Conservation (phyloP, 1,139 yeast species). For the Sugiyamaella neomexicana region DNA sequence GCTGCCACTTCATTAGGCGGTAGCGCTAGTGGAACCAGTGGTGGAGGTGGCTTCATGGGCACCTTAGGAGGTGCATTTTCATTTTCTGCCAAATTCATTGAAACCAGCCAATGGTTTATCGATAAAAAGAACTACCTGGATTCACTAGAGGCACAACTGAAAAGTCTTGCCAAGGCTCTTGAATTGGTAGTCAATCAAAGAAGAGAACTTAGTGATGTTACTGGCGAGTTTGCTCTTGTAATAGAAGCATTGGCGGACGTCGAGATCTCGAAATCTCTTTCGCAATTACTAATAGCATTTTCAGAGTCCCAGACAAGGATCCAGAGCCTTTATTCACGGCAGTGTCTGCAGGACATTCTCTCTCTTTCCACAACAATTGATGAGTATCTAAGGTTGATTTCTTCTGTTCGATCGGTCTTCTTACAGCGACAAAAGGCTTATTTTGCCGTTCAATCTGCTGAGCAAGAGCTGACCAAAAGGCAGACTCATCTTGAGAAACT, state of each 20-base stretch:
- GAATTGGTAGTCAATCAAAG: slow-evolving; percentile 77
- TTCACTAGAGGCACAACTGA: slow-evolving; percentile 69
- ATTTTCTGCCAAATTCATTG: slow-evolving; percentile 59
- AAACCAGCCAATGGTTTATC: slow-evolving; percentile 75
- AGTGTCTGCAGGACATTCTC: slow-evolving; percentile 80
- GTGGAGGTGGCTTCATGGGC: slow-evolving; percentile 59
- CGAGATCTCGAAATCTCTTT: slow-evolving; percentile 70
- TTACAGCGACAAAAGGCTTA: slow-evolving; percentile 74
- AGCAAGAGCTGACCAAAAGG: slow-evolving; percentile 50
- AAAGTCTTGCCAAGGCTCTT: slow-evolving; percentile 65
- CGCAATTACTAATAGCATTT: slow-evolving; percentile 62
- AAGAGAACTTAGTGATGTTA: slow-evolving; percentile 63
- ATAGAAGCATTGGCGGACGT: slow-evolving; percentile 63
- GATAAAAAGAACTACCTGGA: slow-evolving; percentile 71
- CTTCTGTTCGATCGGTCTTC: slow-evolving; percentile 72
- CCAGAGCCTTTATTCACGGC: slow-evolving; percentile 73
- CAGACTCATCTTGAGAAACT: slow-evolving; percentile 54
- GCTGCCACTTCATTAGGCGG: slow-evolving; percentile 23
- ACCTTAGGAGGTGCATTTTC: slow-evolving; percentile 57
- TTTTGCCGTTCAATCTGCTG: slow-evolving; percentile 56
- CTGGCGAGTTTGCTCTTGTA: slow-evolving; percentile 61
- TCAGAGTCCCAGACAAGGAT: slow-evolving; percentile 71
- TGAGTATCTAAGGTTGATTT: slow-evolving; percentile 77
- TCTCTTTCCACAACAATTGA: slow-evolving; percentile 86
- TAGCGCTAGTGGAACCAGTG: slow-evolving; percentile 1